Base-by-base conservation (phyloP, 1,284 basidiomycete species). In the Apiotrichum gracile region DNA sequence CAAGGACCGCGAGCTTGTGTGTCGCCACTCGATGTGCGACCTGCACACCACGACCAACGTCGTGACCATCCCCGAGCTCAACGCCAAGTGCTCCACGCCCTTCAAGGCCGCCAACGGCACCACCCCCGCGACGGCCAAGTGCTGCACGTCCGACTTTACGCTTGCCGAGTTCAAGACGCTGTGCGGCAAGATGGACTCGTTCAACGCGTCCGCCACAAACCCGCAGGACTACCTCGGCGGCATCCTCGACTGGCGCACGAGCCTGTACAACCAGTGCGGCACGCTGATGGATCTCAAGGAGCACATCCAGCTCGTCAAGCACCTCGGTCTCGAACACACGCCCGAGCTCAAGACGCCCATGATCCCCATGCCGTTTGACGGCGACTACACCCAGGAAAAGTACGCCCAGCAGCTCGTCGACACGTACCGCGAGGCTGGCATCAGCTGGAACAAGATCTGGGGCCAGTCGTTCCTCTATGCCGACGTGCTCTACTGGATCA, bases 111-210 rank as follows among this genome's bases (percentile, higher is more conserved):
- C 57, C 2, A 45, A 38, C 47, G 48, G 42, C 31, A 45, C 34
- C 29, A 37, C 42, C 1, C 14, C 52, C 3, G 60, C 60, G 4
- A 44, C 6, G 12, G 60, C 60, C 34, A 54, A 52, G 29, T 61
- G 60, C 55, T 61, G 60, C 48, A 61, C 60, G 1, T 50, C 51
- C 26, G 60, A 61, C 54, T 50, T 61, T 16, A 61, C 60, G 17
- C 27, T 59, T 10, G 60, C 35, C 38, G 60, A 61, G 43, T 47
- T 57, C 54, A 51, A 54, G 44, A 29, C 49, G 14, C 51, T 61
- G 1, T 61, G 60, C 40, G 60, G 43, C 19, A 61, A 61, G 50
- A 55, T 56, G 54, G 60, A 61, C 46, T 21, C 47, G 14, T 54
- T 27, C 44, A 51, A 54, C 38, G 35, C 43, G 9, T 37, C 44